Conservation (phyloP, 768 basidiomycete genomes). For the Russula virescens region DNA sequence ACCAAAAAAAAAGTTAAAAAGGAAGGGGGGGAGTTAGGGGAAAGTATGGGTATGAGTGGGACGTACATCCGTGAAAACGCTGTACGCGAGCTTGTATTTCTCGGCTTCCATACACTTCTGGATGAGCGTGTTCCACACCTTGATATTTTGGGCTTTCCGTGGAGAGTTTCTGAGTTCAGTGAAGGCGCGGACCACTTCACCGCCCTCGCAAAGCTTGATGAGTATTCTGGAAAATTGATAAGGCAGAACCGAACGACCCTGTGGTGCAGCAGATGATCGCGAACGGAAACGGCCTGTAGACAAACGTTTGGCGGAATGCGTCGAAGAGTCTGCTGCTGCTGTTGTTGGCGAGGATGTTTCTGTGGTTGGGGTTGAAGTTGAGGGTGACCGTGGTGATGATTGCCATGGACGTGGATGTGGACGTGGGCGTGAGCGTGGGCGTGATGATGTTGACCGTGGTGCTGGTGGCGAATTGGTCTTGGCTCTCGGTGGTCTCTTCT, state of each 20-base stretch:
- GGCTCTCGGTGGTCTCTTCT: not conserved
- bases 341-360: too few species aligned
- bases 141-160: slow-evolving; percentile 64
- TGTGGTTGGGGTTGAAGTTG: too few species aligned
- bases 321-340: too few species aligned
- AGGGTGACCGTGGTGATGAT: too few species aligned
- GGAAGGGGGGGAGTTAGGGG: not conserved
- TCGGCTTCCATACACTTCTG: slow-evolving; percentile 53
- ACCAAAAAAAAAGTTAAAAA: not conserved
- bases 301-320: not conserved
- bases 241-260: slow-evolving; percentile 38
- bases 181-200: slow-evolving; percentile 57
- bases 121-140: slow-evolving; percentile 78
- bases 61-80: slow-evolving; percentile 65
- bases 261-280: not conserved
- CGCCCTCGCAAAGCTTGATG: slow-evolving; percentile 49
- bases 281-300: too few species aligned
- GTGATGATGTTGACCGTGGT: not conserved
- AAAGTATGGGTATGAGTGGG: too few species aligned
- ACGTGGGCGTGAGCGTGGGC: too few species aligned
- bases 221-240: slow-evolving; percentile 56
- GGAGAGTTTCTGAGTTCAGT: slow-evolving; percentile 63
- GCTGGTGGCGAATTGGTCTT: not conserved
- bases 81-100: slow-evolving; percentile 53
- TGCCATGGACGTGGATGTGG: too few species aligned